Percentiles rank a stretch among this genome's conserved stretches.
phyloP scores from a whole-genome alignment of 805 yeast species.

The Candida peoriensis region DNA sequence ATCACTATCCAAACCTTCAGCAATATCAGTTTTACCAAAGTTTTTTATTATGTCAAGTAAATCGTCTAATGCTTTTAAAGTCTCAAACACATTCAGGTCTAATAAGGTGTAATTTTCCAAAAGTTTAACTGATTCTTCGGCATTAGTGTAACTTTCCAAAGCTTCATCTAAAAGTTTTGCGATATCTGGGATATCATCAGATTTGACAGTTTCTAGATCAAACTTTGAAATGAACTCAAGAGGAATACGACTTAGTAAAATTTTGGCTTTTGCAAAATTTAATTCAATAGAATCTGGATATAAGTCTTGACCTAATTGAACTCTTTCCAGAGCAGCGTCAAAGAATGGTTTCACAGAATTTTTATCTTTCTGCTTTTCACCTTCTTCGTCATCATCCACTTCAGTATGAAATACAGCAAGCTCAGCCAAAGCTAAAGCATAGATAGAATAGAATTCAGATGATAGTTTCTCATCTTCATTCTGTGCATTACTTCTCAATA shows the following conservation, averaged over 20 bases:
- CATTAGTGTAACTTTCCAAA: slow-evolving; percentile 39
- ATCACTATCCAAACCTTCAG: slow-evolving; percentile 58
- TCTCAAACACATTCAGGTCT: slow-evolving; percentile 41
- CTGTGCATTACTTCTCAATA: slow-evolving; percentile 49
- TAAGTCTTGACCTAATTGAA: slow-evolving; percentile 49
- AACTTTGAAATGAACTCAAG: slow-evolving; percentile 50
- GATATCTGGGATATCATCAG: slow-evolving; percentile 28
- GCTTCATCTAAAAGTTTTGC: slow-evolving; percentile 40
- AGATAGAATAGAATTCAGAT: slow-evolving; percentile 62
- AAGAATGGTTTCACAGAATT: slow-evolving; percentile 51
- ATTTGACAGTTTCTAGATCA: slow-evolving; percentile 33
- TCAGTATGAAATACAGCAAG: slow-evolving; percentile 51
- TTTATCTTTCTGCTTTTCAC: slow-evolving; percentile 2
- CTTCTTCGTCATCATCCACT: slow-evolving; percentile 28
- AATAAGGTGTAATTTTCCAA: slow-evolving; percentile 27
- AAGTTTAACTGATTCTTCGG: slow-evolving; percentile 27
- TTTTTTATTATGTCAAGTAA: slow-evolving; percentile 61
- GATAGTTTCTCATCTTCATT: slow-evolving; percentile 28
- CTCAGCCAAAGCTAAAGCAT: slow-evolving; percentile 67
- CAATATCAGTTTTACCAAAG: slow-evolving; percentile 52
- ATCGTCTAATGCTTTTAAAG: slow-evolving; percentile 59
- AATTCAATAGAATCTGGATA: slow-evolving; percentile 43
- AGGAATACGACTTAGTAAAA: slow-evolving; percentile 55
- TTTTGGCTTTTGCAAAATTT: slow-evolving; percentile 48
- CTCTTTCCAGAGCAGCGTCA: slow-evolving; percentile 68